Base-by-base conservation (phyloP, 257 asterid species). In the Ballota nigra region DNA sequence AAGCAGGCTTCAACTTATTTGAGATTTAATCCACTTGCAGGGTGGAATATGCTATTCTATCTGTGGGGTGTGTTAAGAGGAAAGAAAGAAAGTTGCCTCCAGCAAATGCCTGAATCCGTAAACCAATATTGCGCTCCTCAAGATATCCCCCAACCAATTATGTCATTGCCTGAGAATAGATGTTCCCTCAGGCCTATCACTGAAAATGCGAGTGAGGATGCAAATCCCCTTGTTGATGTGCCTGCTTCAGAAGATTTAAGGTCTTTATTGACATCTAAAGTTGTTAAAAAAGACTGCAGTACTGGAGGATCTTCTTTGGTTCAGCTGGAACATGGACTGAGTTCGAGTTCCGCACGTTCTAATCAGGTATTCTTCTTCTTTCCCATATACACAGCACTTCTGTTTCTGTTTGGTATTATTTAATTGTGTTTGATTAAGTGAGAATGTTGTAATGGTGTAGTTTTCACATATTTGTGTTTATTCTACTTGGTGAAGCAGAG, bases 1-100 rank as follows among this genome's bases (percentile, higher is more conserved):
- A 68, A 56, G 38, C 33, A 52, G 41, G 33, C 26, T 71, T 12
- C 52, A 69, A 66, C 56, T 60, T 70, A 47, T 58, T 40, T 65
- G 22, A 29, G 22, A 64, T 45, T 41, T 60, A 70, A 52, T 75
- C 47, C 43, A 63, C 64, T 12, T 76, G 81, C 88, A 92, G 98
- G 96, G 73, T 94, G 98, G 96, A 88, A 94, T 82, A 84, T 77
- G 87, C 55, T 88, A 64, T 86, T 80, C 86, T 94, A 86, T 80
- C 69, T 94, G 40, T 91, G 98, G 98, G 98, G 96, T 53, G 96
- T 90, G 67, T 90, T 92, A 69, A 85, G 92, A 81, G 97, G 86
- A 69, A 92, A 84, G 85, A 88, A 78, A 68, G 81, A 75, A 60
- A 69, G 78, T 72, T 71, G 78, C 83, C 77, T 72, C 63, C 84